These are phyloP conservation scores for Scedosporium aurantiacum DNA, from an alignment of 2,329 filamentous ascomycete genomes.

Conservation along the genomic window DNA sequence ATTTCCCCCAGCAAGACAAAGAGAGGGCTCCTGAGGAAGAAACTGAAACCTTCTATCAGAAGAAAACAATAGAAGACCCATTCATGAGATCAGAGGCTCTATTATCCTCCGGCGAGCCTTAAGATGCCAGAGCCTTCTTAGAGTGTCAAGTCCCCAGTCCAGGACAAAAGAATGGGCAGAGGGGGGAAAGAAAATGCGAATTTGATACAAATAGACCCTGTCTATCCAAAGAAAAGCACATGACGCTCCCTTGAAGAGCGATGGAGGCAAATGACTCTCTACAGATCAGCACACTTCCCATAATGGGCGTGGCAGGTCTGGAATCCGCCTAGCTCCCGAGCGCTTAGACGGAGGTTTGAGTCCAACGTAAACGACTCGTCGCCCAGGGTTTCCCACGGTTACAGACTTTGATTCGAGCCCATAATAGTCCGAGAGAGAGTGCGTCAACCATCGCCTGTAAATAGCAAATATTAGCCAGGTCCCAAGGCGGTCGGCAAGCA, in stretches of 20 bases:
- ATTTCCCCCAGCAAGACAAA: too few relatives aligned
- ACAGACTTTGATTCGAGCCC: conserved; percentile 76
- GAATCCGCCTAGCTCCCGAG: not conserved
- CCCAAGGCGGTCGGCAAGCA: conserved; percentile 2
- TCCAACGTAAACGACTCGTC: conserved; percentile 75
- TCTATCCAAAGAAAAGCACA: not conserved
- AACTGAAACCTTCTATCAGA: too few relatives aligned
- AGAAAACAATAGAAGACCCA: too few relatives aligned
- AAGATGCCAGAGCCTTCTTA: too few relatives aligned
- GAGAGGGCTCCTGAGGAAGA: too few relatives aligned
- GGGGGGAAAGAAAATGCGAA: too few relatives aligned
- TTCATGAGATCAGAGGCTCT: too few relatives aligned
- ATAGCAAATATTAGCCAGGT: conserved; percentile 6
- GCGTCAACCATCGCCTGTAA: conserved; percentile 75
- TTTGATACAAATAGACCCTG: too few relatives aligned
- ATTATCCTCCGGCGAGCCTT: too few relatives aligned
- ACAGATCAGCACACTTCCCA: conserved; percentile 39
- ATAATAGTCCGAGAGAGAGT: conserved; percentile 87
- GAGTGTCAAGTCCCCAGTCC: too few relatives aligned
- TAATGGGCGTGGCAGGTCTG: conserved; percentile 46
- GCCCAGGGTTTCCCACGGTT: conserved; percentile 56
- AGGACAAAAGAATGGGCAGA: too few relatives aligned
- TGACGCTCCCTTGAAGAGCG: too few relatives aligned
- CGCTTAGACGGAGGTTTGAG: conserved; percentile 26
- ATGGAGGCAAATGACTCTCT: not conserved